Percentiles rank a stretch among this genome's conserved stretches.
Conservation (phyloP, 2,329 filamentous ascomycete species). For the Pezicula carpinea region DNA sequence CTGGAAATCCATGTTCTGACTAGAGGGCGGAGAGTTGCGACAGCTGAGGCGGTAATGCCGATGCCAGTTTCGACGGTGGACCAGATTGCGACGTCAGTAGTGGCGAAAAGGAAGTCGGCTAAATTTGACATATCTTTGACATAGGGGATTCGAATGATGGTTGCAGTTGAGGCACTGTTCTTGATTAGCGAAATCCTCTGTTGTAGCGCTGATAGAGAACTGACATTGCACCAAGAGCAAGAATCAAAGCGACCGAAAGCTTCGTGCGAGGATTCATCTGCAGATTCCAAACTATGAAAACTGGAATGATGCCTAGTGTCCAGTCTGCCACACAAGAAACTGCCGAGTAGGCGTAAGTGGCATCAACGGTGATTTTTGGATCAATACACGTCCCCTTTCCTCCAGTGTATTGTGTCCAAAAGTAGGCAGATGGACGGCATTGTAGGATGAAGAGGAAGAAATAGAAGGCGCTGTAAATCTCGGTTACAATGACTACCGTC, state of each 20-base stretch:
- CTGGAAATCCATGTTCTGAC: slow-evolving; percentile 5
- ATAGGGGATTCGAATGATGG: slow-evolving; percentile 25
- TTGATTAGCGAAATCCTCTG: not conserved
- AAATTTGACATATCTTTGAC: slow-evolving; percentile 12
- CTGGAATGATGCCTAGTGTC: slow-evolving; percentile 43
- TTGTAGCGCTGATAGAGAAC: slow-evolving; percentile 8
- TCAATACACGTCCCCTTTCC: slow-evolving; percentile 36
- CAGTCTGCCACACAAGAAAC: slow-evolving; percentile 43
- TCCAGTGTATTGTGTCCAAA: slow-evolving; percentile 40
- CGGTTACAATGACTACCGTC: slow-evolving; percentile 29
- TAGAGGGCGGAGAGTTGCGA: slow-evolving; percentile 20
- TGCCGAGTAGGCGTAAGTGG: slow-evolving; percentile 42
- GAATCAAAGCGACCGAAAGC: slow-evolving; percentile 38
- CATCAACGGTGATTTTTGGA: slow-evolving; percentile 33
- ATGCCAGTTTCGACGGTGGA: slow-evolving; percentile 20
- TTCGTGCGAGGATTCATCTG: slow-evolving; percentile 44
- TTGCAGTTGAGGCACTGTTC: slow-evolving; percentile 19
- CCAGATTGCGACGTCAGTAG: slow-evolving; percentile 23
- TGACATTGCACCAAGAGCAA: slow-evolving; percentile 47
- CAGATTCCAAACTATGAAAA: slow-evolving; percentile 46
- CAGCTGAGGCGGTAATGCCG: slow-evolving; percentile 16
- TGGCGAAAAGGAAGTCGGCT: slow-evolving; percentile 21
- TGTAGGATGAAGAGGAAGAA: slow-evolving; percentile 46
- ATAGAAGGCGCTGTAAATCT: slow-evolving; percentile 33
- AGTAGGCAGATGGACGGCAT: slow-evolving; percentile 43